Evolutionary conservation across 2,329 filamentous ascomycete species (phyloP).

Genomic region (Xylaria sp.): DNA sequence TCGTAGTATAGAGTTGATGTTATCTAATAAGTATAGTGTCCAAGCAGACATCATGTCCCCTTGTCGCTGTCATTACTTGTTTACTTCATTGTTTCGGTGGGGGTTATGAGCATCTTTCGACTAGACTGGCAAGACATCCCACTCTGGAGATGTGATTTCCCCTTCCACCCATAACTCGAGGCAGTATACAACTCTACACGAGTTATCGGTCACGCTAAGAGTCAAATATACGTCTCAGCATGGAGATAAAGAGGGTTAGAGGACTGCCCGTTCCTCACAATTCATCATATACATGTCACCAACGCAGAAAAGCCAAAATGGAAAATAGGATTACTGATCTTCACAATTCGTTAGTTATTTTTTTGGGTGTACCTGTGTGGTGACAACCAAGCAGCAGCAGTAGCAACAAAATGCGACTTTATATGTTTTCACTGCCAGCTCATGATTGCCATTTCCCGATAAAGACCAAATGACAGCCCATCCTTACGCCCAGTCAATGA

Average conservation of each 20-base stretch:
- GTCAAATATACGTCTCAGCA: too few relatives aligned
- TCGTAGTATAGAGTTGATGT: too few relatives aligned
- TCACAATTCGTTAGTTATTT: conserved; percentile 48
- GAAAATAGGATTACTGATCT: conserved; percentile 38
- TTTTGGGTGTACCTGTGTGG: conserved; percentile 47
- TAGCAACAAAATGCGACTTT: conserved; percentile 42
- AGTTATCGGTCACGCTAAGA: not conserved
- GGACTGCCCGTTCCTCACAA: not conserved
- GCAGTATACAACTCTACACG: not conserved
- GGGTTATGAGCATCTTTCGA: too few relatives aligned
- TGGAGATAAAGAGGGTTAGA: not conserved
- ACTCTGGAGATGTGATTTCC: too few relatives aligned
- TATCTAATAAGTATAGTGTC: too few relatives aligned
- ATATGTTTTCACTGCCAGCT: conserved; percentile 45
- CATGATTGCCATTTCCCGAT: conserved; percentile 50
- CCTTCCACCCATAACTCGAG: too few relatives aligned
- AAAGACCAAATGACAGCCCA: conserved; percentile 52
- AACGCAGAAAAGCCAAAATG: not conserved
- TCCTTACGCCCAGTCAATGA: conserved; percentile 53
- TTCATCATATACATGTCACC: conserved; percentile 23
- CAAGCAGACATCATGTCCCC: too few relatives aligned
- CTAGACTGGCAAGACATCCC: too few relatives aligned
- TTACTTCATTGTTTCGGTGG: too few relatives aligned
- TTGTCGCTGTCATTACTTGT: too few relatives aligned
- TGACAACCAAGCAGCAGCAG: conserved; percentile 43